These are phyloP conservation scores for Diaporthe citriasiana DNA, from an alignment of 2,329 filamentous ascomycete species.

Conservation along the genomic window DNA sequence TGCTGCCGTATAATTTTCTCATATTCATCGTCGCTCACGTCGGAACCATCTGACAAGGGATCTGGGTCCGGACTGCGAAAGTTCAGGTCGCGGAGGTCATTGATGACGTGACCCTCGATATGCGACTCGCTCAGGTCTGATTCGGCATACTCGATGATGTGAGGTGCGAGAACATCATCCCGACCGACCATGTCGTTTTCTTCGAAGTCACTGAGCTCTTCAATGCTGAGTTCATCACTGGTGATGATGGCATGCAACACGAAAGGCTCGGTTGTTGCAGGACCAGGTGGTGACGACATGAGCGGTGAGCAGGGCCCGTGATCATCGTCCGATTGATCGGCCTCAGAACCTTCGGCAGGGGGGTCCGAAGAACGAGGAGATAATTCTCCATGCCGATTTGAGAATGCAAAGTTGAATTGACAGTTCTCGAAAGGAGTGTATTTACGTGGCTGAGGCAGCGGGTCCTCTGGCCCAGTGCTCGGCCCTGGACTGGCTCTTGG, in stretches of 20 bases:
- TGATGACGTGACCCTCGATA: slow-evolving; percentile 60
- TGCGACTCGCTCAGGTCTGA: slow-evolving; percentile 57
- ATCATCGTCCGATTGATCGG: slow-evolving; percentile 45
- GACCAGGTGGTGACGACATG: slow-evolving; percentile 38
- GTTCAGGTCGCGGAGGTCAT: slow-evolving; percentile 60
- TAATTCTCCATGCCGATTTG: slow-evolving; percentile 52
- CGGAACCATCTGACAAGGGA: slow-evolving; percentile 54
- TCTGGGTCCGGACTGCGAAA: slow-evolving; percentile 57
- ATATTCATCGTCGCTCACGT: slow-evolving; percentile 55
- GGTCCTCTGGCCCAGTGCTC: slow-evolving; percentile 30
- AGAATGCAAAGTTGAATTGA: slow-evolving; percentile 52
- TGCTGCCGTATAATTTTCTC: slow-evolving; percentile 56
- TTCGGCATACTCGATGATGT: slow-evolving; percentile 61
- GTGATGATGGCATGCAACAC: slow-evolving; percentile 41
- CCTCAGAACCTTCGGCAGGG: slow-evolving; percentile 48
- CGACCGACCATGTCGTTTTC: slow-evolving; percentile 59
- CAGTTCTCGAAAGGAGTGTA: slow-evolving; percentile 51
- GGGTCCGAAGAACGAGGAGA: slow-evolving; percentile 57
- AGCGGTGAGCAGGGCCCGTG: slow-evolving; percentile 45
- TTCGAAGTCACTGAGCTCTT: slow-evolving; percentile 61
- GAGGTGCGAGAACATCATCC: slow-evolving; percentile 59
- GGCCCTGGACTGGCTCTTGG: slow-evolving; percentile 40
- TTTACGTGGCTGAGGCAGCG: slow-evolving; percentile 48
- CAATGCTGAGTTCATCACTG: slow-evolving; percentile 55
- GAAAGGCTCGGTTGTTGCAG: background rate